Conservation (phyloP, 1,139 yeast genomes). For the Candida dubliniensis region DNA sequence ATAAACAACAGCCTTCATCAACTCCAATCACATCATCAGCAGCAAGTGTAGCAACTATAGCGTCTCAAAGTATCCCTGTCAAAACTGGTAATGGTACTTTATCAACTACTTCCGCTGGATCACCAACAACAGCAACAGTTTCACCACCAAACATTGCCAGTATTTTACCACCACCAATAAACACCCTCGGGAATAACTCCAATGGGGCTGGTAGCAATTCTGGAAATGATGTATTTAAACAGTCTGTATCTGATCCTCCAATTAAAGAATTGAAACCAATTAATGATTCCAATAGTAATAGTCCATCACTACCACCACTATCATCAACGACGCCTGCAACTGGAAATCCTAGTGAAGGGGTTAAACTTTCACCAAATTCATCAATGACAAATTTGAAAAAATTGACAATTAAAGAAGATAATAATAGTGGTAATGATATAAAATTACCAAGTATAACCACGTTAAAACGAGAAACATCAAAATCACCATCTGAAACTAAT, state of each 20-base stretch:
- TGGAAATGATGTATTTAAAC: no score
- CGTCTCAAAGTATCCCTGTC: constrained; percentile 14
- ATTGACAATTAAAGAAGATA: constrained; percentile 5
- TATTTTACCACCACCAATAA: constrained; percentile 6
- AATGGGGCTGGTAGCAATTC: background rate
- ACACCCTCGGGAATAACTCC: background rate
- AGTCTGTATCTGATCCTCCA: no score
- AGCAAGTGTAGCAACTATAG: constrained; percentile 15
- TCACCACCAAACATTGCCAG: background rate
- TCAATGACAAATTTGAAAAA: constrained; percentile 8
- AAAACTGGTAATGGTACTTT: constrained; percentile 4
- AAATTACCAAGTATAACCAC: constrained; percentile 14
- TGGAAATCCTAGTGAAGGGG: background rate
- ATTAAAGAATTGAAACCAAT: no score
- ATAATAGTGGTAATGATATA: constrained; percentile 4
- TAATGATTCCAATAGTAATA: background rate
- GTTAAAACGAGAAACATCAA: constrained; percentile 8
- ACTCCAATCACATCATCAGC: constrained; percentile 16
- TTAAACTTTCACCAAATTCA: background rate
- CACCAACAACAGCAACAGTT: background rate
- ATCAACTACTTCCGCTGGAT: no score
- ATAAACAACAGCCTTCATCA: constrained; percentile 11
- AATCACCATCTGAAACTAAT: constrained; percentile 4
- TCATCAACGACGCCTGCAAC: background rate
- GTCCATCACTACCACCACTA: background rate